Evolutionary conservation across 192 early-diverging fungal genomes (phyloP).

Genomic region (Coemansia sp.): DNA sequence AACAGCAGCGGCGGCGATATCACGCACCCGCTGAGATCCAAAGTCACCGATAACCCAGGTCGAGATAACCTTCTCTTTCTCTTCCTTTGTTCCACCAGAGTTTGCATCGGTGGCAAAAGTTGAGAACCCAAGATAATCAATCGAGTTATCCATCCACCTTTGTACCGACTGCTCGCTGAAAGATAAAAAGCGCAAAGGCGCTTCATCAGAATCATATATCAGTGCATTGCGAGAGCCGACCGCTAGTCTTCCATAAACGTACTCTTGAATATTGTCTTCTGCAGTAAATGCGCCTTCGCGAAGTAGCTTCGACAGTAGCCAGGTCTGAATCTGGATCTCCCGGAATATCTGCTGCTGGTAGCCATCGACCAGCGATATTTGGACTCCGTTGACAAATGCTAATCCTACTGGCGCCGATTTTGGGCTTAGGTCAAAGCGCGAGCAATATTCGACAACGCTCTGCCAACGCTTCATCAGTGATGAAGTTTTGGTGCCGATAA

Average conservation of each 20-base stretch:
- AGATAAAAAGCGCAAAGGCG: slow-evolving; percentile 35
- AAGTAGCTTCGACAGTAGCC: slow-evolving; percentile 49
- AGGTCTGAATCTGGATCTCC: slow-evolving; percentile 56
- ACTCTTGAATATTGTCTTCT: slow-evolving; percentile 64
- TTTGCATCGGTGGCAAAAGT: not conserved
- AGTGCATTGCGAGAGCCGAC: slow-evolving; percentile 61
- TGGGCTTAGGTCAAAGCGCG: slow-evolving; percentile 40
- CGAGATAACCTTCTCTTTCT: slow-evolving; percentile 20
- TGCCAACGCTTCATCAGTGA: slow-evolving; percentile 41
- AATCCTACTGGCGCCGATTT: slow-evolving; percentile 42
- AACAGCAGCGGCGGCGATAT: slow-evolving; percentile 56
- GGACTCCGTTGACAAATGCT: slow-evolving; percentile 81
- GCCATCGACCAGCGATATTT: slow-evolving; percentile 60
- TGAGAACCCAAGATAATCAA: slow-evolving; percentile 22
- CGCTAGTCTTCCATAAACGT: slow-evolving; percentile 65
- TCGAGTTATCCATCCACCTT: slow-evolving; percentile 23
- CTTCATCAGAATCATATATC: slow-evolving; percentile 38
- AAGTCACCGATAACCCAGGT: slow-evolving; percentile 62
- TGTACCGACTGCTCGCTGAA: slow-evolving; percentile 9
- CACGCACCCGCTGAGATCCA: slow-evolving; percentile 51
- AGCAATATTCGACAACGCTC: slow-evolving; percentile 30
- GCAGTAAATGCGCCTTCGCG: slow-evolving; percentile 58
- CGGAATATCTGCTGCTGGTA: slow-evolving; percentile 58
- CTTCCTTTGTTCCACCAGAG: not conserved
- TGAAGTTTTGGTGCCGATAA: not conserved